Base-by-base conservation (phyloP, 192 early-diverging fungal genomes). In the Entomortierella lignicola region DNA sequence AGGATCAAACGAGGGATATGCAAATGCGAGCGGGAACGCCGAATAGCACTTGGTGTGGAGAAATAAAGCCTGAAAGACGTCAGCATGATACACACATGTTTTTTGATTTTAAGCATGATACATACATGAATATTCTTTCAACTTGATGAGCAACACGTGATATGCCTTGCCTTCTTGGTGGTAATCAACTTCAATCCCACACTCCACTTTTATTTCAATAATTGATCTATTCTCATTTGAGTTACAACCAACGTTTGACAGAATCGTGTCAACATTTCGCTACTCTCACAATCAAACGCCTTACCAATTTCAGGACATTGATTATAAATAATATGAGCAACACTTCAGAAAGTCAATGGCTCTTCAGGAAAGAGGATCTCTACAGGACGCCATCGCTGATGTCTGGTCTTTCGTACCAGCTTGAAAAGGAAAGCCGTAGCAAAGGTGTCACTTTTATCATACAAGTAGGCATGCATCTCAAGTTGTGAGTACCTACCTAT, bases 331-430 rank as follows among this genome's bases (percentile, higher is more conserved):
- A 48, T 25, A 66, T 66, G 63, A 66, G 37, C 63, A 66, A 12
- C 47, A 34, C 63, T 37, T 8, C 56, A 20, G 75, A 77, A 26
- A 73, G 66, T 37, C 88, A 91, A 60, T 91, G 89, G 89, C 72
- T 79, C 29, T 91, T 89, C 69, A 79, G 52, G 55, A 86, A 85
- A 63, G 87, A 88, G 65, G 89, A 91, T 55, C 74, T 89, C 62
- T 80, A 77, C 39, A 75, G 79, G 31, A 89, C 88, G 15, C 90
- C 90, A 11, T 88, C 87, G 32, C 60, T 80, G 57, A 61, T 62
- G 27, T 67, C 72, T 31, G 84, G 84, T 42, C 67, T 73, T 13
- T 67, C 75, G 17, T 64, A 59, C 4, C 37, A 53, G 18, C 60
- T 70, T 32, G 85, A 86, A 51, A 75, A 67, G 32, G 66, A 67